Conservation (phyloP, 495 filamentous ascomycete genomes). For the Sphaerosporella brunnea region DNA sequence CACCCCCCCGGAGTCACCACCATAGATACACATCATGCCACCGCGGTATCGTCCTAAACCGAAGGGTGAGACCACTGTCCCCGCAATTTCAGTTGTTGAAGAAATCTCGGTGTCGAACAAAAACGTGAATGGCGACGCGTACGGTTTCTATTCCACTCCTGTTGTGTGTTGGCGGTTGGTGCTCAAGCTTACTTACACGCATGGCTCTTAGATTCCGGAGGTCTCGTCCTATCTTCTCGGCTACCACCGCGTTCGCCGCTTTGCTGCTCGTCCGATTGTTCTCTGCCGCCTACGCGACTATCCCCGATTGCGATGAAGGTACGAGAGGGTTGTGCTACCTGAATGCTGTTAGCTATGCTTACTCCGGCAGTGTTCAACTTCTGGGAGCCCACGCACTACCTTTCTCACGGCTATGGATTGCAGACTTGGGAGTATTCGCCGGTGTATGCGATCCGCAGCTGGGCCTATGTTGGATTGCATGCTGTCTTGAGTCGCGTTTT, state of each 20-base stretch:
- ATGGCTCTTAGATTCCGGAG: constrained; percentile 3
- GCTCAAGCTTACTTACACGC: neutral
- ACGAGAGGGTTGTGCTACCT: neutral
- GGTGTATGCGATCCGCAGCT: constrained; percentile 85
- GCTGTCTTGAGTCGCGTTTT: constrained; percentile 48
- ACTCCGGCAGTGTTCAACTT: constrained; percentile 64
- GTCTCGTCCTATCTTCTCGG: constrained; percentile 11
- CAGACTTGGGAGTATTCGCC: constrained; percentile 99
- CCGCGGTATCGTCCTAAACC: constrained; percentile 3
- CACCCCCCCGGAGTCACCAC: neutral
- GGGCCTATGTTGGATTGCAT: constrained; percentile 82
- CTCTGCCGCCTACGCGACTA: constrained; percentile 70
- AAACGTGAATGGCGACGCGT: constrained; percentile 7
- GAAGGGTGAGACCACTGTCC: neutral
- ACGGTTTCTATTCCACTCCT: neutral
- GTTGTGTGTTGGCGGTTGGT: neutral
- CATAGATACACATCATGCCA: neutral
- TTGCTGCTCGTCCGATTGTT: constrained; percentile 54
- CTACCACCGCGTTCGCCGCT: constrained; percentile 46
- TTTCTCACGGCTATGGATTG: constrained; percentile 78
- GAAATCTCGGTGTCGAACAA: constrained; percentile 8
- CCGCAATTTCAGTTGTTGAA: neutral
- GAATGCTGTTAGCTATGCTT: neutral
- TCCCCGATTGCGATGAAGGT: constrained; percentile 90
- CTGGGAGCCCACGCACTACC: constrained; percentile 95